Base-by-base conservation (phyloP, 305 asterid species). In the Euphrasia arctica region DNA sequence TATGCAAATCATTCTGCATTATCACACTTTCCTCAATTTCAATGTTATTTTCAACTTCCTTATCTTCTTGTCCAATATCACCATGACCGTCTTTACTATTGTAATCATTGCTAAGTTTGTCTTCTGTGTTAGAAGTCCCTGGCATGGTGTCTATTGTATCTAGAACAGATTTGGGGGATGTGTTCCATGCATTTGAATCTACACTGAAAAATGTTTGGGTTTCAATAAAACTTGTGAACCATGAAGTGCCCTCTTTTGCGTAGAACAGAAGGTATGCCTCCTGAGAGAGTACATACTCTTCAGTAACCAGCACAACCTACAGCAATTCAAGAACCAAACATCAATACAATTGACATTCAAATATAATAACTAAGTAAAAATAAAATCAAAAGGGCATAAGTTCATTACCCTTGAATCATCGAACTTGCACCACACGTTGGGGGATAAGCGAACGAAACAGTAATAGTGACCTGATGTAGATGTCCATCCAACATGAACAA, bases 211-310 rank as follows among this genome's bases (percentile, higher is more conserved):
- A 74, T 59, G 71, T 87, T 56, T 80, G 83, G 36, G 81, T 49
- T 74, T 81, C 87, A 43, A 77, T 58, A 72, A 82, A 92, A 75
- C 69, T 77, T 63, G 88, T 80, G 76, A 87, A 87, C 86, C 87
- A 87, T 13, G 93, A 69, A 15, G 87, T 92, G 11, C 86, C 89
- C 74, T 80, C 77, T 69, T 83, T 85, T 36, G 84, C 85, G 79
- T 92, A 92, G 73, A 89, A 84, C 32, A 92, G 95, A 69, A 92
- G 78, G 70, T 92, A 92, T 10, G 97, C 98, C 75, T 89, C 88
- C 77, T 92, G 96, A 39, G 90, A 70, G 57, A 89, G 78, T 62
- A 89, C 97, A 68, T 10, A 67, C 43, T 74, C 85, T 81, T 89
- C 93, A 55, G 22, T 47, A 66, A 82, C 96, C 73, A 74, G 60